Evolutionary conservation across 305 asterid species (phyloP), one percentile per base, ranked within the genome.

Genomic region (Fraxinus sp.): DNA sequence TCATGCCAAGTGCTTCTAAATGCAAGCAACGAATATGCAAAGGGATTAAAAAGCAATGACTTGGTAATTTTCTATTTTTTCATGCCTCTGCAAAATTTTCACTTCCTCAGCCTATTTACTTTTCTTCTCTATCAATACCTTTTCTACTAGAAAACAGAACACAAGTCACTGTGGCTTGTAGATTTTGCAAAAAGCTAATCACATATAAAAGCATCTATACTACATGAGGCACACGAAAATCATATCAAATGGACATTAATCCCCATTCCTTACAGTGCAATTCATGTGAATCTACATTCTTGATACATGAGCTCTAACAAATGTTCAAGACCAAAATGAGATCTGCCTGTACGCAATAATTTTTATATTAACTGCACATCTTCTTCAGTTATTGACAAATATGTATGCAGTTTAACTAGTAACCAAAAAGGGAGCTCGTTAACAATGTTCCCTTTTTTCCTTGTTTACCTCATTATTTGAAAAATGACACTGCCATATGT

Each of bases 11-110:
- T 35, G 66, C 79, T 77, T 77, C 10, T 11, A 35, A 32, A 24
- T 11, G 39, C 76, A 10, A 74, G 33, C 24, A 77, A 64, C 11
- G 36, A 13, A 4, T 44, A 41, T 32, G n/a, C 74, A 46, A 78
- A 79, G 36, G 30, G 16, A 70, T 22, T 24, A 1, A 37, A 80
- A 75, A 80, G 33, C 33, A 71, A 22, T 39, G 64, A 77, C 16
- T 24, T 46, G 78, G 75, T 28, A 32, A 35, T 70, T 84, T 24
- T 44, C 71, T 20, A 33, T 4, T 76, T 44, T 77, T 81, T 52
- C 57, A 46, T 68, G 36, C 71, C 14, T 5, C 6, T 18, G 35
- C 33, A 36, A 20, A 7, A 77, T 66, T 75, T 39, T 71, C 71
- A 83, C 77, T 9, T 59, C 32, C 35, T 35, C 44, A 18, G 62